Base-by-base conservation (phyloP, 169 alveolate genomes). In the Cryptosporidium andersoni region DNA sequence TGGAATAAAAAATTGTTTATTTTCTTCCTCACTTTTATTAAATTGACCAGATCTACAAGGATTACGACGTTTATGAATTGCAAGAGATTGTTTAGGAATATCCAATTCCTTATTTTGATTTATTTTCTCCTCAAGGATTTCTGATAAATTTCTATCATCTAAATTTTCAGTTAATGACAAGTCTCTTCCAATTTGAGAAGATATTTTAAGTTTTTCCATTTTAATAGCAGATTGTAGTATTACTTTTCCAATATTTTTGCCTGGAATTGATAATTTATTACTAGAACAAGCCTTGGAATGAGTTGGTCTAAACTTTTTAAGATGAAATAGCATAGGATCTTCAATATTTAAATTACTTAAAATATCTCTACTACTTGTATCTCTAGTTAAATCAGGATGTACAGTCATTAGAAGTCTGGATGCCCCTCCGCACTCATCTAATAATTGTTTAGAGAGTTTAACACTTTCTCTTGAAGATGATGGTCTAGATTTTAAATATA, bases 381-480 rank as follows among this genome's bases (percentile, higher is more conserved):
- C 12, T 16, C 37, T 66, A 34, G 16, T 37, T 53, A 67, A 53
- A 2, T 51, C 65, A 11, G 85, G 85, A 47, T 74, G 85, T 16
- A 74, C 40, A 11, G 85, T 39, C 85, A 74, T 74, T 58, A 74
- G 37, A 47, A 74, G 55, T 16, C 60, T 74, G 3, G 85, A 58
- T 58, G 51, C 49, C 2, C 85, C 85, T 34, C 85, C 85, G 9
- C 64, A 58, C 2, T 60, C 51, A 9, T 74, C 85, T 34, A 74
- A 42, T 55, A 74, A 64, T 56, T 34, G 74, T 16, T 63, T 58
- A 65, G 67, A 65, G 56, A 65, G 47, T 82, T 51, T 89, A 39
- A 56, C 39, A 64, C 81, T 66, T 74, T 64, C 74, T 81, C 58
- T 89, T 89, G 68, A 89, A 66, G 64, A 63, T 80, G 66, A 64